Percentiles rank a stretch among this genome's conserved stretches.
Evolutionary conservation across 2,329 filamentous ascomycete genomes (phyloP).

Genomic region (Xylariaceae sp.): DNA sequence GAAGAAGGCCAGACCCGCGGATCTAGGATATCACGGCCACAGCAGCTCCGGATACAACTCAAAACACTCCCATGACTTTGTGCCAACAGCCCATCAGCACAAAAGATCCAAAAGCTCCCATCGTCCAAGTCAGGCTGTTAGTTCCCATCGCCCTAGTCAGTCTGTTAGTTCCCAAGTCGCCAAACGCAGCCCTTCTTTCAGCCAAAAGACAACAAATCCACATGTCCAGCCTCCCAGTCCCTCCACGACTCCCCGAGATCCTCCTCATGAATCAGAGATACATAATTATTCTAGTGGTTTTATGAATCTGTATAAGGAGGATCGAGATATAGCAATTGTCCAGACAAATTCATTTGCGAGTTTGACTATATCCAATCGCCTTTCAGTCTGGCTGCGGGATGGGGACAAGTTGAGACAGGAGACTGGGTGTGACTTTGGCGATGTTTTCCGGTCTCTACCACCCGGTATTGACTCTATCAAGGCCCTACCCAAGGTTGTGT

Average conservation of each 20-base stretch:
- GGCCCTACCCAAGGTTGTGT: slow-evolving; percentile 45
- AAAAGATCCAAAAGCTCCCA: slow-evolving; percentile 83
- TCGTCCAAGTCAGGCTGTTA: slow-evolving; percentile 69
- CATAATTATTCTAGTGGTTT: slow-evolving; percentile 73
- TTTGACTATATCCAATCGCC: slow-evolving; percentile 65
- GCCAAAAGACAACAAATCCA: slow-evolving; percentile 56
- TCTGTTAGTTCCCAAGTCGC: slow-evolving; percentile 66
- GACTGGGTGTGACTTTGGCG: slow-evolving; percentile 56
- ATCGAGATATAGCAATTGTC: slow-evolving; percentile 52
- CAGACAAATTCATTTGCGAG: slow-evolving; percentile 74
- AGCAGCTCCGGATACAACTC: slow-evolving; percentile 51
- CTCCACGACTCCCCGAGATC: slow-evolving; percentile 65
- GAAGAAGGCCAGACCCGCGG: slow-evolving; percentile 74
- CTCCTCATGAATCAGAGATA: slow-evolving; percentile 55
- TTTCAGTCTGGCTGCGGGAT: slow-evolving; percentile 75
- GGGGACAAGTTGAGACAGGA: slow-evolving; percentile 62
- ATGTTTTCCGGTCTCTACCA: slow-evolving; percentile 61
- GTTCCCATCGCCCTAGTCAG: slow-evolving; percentile 67
- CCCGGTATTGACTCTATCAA: slow-evolving; percentile 39
- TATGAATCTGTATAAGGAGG: slow-evolving; percentile 61
- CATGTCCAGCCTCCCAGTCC: slow-evolving; percentile 63
- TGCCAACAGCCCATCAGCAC: slow-evolving; percentile 49
- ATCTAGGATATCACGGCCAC: slow-evolving; percentile 62
- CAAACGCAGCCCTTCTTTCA: slow-evolving; percentile 59
- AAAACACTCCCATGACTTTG: slow-evolving; percentile 40